Evolutionary conservation across 257 asterid species (phyloP).

Genomic region (Rubia yunnanensis): DNA sequence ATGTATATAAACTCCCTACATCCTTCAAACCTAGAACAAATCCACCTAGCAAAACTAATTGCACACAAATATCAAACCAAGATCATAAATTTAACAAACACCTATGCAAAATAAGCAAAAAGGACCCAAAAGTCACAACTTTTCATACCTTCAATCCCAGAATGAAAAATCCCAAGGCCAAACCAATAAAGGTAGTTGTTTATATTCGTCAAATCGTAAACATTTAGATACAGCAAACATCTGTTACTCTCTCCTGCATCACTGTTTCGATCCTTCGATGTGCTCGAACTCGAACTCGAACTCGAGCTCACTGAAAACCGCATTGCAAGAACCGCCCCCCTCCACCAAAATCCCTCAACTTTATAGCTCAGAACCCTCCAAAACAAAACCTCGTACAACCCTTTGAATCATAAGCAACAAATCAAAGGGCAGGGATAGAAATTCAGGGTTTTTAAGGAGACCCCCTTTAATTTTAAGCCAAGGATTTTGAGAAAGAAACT

Average conservation of each 20-base stretch:
- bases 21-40: not conserved
- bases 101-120: not conserved
- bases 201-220: slow-evolving; percentile 71
- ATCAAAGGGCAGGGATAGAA: not conserved
- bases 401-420: not conserved
- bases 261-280: slow-evolving; percentile 32
- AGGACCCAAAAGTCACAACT: not conserved
- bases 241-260: slow-evolving; percentile 33
- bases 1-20: too few species aligned
- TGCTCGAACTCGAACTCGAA: slow-evolving; percentile 35
- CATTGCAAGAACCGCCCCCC: slow-evolving; percentile 31
- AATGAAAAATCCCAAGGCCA: slow-evolving; percentile 80
- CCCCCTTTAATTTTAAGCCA: not conserved
- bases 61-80: not conserved
- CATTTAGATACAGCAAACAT: slow-evolving; percentile 55
- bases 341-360: slow-evolving; percentile 15
- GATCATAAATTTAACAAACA: not conserved
- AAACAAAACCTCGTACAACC: not conserved
- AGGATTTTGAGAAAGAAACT: not conserved
- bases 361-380: slow-evolving; percentile 13
- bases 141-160: slow-evolving; percentile 79
- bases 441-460: slow-evolving; percentile 4
- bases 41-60: not conserved
- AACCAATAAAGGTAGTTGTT: slow-evolving; percentile 81
- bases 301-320: slow-evolving; percentile 54